phyloP scores from a whole-genome alignment of 1,284 basidiomycete species.

The Ceratobasidium sp. region DNA sequence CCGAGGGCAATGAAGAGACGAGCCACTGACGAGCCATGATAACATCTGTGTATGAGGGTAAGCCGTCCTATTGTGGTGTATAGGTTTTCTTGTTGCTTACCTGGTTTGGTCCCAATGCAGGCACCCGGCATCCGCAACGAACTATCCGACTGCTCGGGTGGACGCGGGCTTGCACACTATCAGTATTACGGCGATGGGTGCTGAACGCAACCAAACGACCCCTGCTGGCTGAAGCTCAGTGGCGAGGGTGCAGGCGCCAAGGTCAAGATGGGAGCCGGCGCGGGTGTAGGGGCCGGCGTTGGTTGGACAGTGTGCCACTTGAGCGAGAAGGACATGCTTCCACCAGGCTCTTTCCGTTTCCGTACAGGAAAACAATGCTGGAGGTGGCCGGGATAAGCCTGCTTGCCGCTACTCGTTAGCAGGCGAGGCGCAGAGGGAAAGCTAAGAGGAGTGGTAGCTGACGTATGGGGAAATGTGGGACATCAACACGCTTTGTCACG shows the following conservation, averaged over 20 bases:
- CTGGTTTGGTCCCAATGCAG: too few species aligned
- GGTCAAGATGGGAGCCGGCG: slow-evolving; percentile 68
- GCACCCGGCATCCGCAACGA: not conserved
- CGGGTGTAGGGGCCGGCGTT: slow-evolving; percentile 59
- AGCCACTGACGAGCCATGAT: too few species aligned
- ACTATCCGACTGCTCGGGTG: slow-evolving; percentile 1
- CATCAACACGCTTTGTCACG: slow-evolving; percentile 28
- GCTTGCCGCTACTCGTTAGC: not conserved
- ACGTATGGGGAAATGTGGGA: not conserved
- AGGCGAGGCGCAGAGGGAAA: not conserved
- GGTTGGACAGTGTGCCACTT: slow-evolving; percentile 70
- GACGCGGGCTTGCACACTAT: slow-evolving; percentile 50
- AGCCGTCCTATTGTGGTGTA: too few species aligned
- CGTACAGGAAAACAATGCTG: slow-evolving; percentile 68
- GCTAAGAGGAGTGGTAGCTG: too few species aligned
- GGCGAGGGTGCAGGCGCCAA: slow-evolving; percentile 64
- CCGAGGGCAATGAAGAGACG: too few species aligned
- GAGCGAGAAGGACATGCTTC: slow-evolving; percentile 74
- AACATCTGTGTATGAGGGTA: too few species aligned
- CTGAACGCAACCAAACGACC: slow-evolving; percentile 33
- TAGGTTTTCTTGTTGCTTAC: too few species aligned
- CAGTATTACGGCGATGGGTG: slow-evolving; percentile 60
- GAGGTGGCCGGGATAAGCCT: not conserved
- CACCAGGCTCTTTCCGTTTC: slow-evolving; percentile 65
- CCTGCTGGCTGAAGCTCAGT: slow-evolving; percentile 60